Percentiles rank a stretch among this genome's conserved stretches.
phyloP scores from a whole-genome alignment of 163 green algal genomes.

The Prototheca wickerhamii region DNA sequence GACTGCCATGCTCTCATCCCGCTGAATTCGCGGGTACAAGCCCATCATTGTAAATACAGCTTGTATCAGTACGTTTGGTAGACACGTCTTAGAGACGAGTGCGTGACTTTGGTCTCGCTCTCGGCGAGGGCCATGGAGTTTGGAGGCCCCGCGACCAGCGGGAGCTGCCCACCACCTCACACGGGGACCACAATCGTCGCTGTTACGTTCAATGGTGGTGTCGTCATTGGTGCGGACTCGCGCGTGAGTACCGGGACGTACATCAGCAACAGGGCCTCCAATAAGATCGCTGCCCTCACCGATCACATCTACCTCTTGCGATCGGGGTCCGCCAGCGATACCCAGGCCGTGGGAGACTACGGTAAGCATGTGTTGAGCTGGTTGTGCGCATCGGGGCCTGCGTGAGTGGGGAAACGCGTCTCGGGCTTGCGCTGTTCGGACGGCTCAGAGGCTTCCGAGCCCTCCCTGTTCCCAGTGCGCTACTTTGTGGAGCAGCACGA shows the following conservation, averaged over 20 bases:
- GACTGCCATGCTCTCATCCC: too few relatives aligned
- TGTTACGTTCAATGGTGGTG: slow-evolving; percentile 70
- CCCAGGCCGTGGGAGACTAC: slow-evolving; percentile 78
- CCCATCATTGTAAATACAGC: too few relatives aligned
- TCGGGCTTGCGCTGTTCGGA: neutral
- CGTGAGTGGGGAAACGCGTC: too few relatives aligned
- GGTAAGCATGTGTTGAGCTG: slow-evolving; percentile 40
- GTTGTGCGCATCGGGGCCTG: too few relatives aligned
- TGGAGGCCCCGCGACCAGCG: too few relatives aligned
- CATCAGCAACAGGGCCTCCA: slow-evolving; percentile 83
- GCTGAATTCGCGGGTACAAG: too few relatives aligned
- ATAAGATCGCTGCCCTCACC: slow-evolving; percentile 87
- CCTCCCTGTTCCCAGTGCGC: slow-evolving; percentile 46
- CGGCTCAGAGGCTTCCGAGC: neutral
- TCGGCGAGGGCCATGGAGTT: too few relatives aligned
- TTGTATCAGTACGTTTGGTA: too few relatives aligned
- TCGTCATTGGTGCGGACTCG: slow-evolving; percentile 87
- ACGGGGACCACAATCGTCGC: slow-evolving; percentile 96
- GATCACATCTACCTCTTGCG: slow-evolving; percentile 76
- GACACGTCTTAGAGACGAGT: too few relatives aligned
- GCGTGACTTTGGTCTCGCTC: too few relatives aligned
- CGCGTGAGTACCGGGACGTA: slow-evolving; percentile 88
- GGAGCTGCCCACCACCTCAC: slow-evolving; percentile 28
- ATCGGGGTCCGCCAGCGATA: slow-evolving; percentile 84
- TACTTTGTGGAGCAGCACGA: slow-evolving; percentile 64